A percentile compares a stretch with the other conserved stretches of the same genome.
These are phyloP conservation scores for Termitomyces eurrhizus DNA, from an alignment of 768 basidiomycete species.

Conservation along the genomic window DNA sequence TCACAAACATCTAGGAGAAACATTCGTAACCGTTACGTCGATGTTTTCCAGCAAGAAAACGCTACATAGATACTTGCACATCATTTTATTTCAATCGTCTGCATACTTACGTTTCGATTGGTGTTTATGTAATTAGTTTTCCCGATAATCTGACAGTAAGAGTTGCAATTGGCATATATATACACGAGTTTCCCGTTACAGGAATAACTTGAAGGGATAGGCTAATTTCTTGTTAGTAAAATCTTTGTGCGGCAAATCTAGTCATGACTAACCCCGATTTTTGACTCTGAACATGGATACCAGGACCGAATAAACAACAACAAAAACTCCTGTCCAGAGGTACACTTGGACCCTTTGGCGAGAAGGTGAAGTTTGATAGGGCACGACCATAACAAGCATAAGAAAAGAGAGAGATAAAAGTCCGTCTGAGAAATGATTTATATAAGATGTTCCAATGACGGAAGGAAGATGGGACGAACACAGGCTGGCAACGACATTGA, in stretches of 20 bases:
- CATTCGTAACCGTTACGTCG: conserved; percentile 82
- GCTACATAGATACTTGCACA: conserved; percentile 19
- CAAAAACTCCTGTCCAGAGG: conserved; percentile 78
- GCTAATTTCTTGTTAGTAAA: conserved; percentile 33
- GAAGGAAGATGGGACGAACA: conserved; percentile 52
- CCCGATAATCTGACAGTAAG: background rate
- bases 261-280: conserved; percentile 63
- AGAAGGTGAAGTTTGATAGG: conserved; percentile 64
- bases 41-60: conserved; percentile 71
- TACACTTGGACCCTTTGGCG: conserved; percentile 87
- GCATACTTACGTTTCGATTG: conserved; percentile 9
- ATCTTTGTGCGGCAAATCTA: background rate
- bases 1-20: conserved; percentile 72
- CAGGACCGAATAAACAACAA: conserved; percentile 84
- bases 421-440: conserved; percentile 57
- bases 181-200: conserved; percentile 22
- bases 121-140: background rate
- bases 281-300: conserved; percentile 87
- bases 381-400: conserved; percentile 78
- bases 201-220: conserved; percentile 77
- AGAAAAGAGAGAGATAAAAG: conserved; percentile 73
- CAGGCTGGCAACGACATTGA: conserved; percentile 77
- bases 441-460: background rate
- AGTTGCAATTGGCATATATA: background rate
- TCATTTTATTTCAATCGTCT: conserved; percentile 1